Evolutionary conservation across 2,329 filamentous ascomycete genomes (phyloP), one percentile per base, ranked within the genome.

Genomic region (Calycina herbarum): DNA sequence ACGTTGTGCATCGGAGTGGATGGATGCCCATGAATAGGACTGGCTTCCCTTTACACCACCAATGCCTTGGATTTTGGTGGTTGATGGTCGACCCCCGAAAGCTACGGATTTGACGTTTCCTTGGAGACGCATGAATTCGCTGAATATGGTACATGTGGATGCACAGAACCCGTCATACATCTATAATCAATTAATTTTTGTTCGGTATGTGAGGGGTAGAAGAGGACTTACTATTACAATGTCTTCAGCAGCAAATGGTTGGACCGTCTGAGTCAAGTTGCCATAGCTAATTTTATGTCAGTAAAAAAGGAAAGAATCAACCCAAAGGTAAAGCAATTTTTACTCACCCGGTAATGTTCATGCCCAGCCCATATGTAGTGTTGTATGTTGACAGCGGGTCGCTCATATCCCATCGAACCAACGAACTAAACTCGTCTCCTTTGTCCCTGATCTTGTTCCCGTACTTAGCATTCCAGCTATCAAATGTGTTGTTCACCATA

Each of bases 1-100:
- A 2, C 8, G 3, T 59, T 72, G 67, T 1, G 67, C 71, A 38
- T 70, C 64, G 42, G 17, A n/a, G 57, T 72, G 69, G 40, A 75
- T 70, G 48, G 64, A 57, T 2, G n/a, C 8, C 29, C 64, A 75
- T 7, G 11, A 20, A 38, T 67, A 59, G 20, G 70, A 73, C 64
- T 82, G 79, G 0, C 78, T 77, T 40, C 88, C 89, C 71, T 89
- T 86, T 58, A 86, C 82, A n/a, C 88, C 89, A 20, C 88, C 87
- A n/a, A 89, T 80, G 4, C 81, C 82, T 77, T 89, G 86, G 78
- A 89, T 90, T 0, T 83, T 81, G 79, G 71, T 13, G 77, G 76
- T 0, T 87, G 83, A 63, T 15, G 61, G 61, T 0, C 85, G 83
- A 1, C 89, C 89, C 11, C 89, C 88, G 27, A 88, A 78, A 1